These are phyloP conservation scores for Vaccinium corymbosum DNA, from an alignment of 148 eudicot genomes.

Conservation along the genomic window DNA sequence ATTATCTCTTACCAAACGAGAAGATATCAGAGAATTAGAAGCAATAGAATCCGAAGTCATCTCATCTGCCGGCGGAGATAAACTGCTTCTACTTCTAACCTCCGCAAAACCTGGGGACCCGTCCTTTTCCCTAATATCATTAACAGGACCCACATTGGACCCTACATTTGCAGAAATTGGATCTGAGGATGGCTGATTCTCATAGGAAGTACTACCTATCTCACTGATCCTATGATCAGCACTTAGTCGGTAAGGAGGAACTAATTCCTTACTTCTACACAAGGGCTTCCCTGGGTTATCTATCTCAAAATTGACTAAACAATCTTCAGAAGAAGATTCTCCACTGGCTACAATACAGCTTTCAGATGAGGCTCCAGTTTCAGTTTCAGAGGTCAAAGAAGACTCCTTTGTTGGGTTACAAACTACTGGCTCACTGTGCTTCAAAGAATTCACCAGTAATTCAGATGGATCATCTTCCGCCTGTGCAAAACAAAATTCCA, in stretches of 20 bases:
- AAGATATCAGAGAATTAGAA: slow-evolving; percentile 31
- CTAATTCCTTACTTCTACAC: slow-evolving; percentile 33
- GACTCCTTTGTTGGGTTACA: slow-evolving; percentile 25
- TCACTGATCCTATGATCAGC: slow-evolving; percentile 26
- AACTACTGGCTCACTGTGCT: slow-evolving; percentile 15
- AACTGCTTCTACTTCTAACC: slow-evolving; percentile 19
- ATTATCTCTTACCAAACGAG: slow-evolving; percentile 34
- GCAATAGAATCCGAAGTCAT: slow-evolving; percentile 26
- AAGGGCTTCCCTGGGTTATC: slow-evolving; percentile 26
- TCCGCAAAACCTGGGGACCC: slow-evolving; percentile 17
- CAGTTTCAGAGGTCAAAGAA: slow-evolving; percentile 24
- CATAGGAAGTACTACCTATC: slow-evolving; percentile 31
- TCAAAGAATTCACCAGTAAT: slow-evolving; percentile 36
- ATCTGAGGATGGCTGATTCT: slow-evolving; percentile 26
- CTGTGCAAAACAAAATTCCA: slow-evolving; percentile 30
- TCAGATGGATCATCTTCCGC: slow-evolving; percentile 52
- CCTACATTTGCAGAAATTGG: slow-evolving; percentile 21
- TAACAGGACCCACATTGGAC: slow-evolving; percentile 9
- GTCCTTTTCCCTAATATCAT: slow-evolving; percentile 16
- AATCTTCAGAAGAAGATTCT: slow-evolving; percentile 13
- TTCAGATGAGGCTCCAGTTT: slow-evolving; percentile 35
- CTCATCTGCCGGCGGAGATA: slow-evolving; percentile 27
- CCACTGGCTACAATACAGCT: slow-evolving; percentile 19
- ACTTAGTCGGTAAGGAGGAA: slow-evolving; percentile 21
- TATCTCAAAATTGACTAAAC: slow-evolving; percentile 15